A percentile compares a stretch with the other conserved stretches of the same genome.
Evolutionary conservation across 1,284 basidiomycete genomes (phyloP).

Genomic region (Singerocomus rubriflavus): DNA sequence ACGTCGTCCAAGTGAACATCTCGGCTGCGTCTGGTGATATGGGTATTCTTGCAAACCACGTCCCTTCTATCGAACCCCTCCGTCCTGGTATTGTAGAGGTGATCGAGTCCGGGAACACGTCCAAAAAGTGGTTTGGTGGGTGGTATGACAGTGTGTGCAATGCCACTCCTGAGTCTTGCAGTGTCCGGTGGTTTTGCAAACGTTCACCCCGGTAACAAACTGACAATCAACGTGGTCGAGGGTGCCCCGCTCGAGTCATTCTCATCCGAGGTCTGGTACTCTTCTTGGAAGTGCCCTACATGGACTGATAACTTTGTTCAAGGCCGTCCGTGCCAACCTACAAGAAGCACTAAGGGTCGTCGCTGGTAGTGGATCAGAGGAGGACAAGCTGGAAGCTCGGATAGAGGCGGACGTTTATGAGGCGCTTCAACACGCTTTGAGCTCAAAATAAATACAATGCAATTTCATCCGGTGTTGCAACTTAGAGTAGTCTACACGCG

Average conservation of each 20-base stretch:
- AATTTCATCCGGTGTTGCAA: conserved; percentile 2
- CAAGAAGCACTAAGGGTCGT: conserved; percentile 87
- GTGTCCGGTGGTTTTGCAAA: conserved; percentile 98
- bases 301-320: conserved; percentile 13
- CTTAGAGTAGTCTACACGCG: conserved; percentile 4
- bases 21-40: conserved; percentile 94
- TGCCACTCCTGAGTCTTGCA: conserved; percentile 34
- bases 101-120: conserved; percentile 71
- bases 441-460: conserved; percentile 46
- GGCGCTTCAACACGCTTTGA: conserved; percentile 84
- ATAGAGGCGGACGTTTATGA: conserved; percentile 98
- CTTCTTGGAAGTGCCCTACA: background rate
- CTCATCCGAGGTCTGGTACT: conserved; percentile 66
- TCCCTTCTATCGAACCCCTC: conserved; percentile 89
- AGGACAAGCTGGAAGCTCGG: conserved; percentile 91
- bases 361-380: conserved; percentile 82
- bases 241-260: conserved; percentile 92
- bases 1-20: conserved; percentile 93
- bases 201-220: conserved; percentile 94
- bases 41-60: conserved; percentile 97
- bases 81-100: conserved; percentile 93
- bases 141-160: conserved; percentile 15
- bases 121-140: conserved; percentile 96
- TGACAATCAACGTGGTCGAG: conserved; percentile 97
- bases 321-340: conserved; percentile 90